Conservation (phyloP, 129 eudicot species). For the Helianthus tuberosus region DNA sequence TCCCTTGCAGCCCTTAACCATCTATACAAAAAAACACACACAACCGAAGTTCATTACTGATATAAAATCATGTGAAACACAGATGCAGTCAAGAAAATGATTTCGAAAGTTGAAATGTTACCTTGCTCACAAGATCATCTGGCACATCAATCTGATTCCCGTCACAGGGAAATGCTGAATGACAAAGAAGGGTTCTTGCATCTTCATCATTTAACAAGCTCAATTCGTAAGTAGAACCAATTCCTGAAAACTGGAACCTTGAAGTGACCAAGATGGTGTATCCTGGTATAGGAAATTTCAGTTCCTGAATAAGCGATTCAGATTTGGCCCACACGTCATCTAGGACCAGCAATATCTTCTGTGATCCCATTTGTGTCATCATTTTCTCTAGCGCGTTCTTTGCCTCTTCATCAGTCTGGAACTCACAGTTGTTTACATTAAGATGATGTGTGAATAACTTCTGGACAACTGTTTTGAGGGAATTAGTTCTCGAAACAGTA, state of each 20-base stretch:
- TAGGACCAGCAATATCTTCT: slow-evolving; percentile 46
- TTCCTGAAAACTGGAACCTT: slow-evolving; percentile 37
- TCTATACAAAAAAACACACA: background rate
- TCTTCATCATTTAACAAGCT: slow-evolving; percentile 36
- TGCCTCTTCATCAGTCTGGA: slow-evolving; percentile 55
- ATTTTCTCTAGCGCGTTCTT: slow-evolving; percentile 30
- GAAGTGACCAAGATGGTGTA: slow-evolving; percentile 56
- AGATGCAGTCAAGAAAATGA: background rate
- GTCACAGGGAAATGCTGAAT: slow-evolving; percentile 40
- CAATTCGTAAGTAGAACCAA: slow-evolving; percentile 35
- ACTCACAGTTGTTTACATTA: background rate
- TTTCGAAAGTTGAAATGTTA: slow-evolving; percentile 2
- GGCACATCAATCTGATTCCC: slow-evolving; percentile 18
- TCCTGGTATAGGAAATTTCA: slow-evolving; percentile 26
- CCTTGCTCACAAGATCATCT: slow-evolving; percentile 49
- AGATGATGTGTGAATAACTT: slow-evolving; percentile 30
- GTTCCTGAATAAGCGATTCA: slow-evolving; percentile 37
- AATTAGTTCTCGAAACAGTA: slow-evolving; percentile 41
- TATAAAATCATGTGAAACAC: background rate
- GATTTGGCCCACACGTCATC: slow-evolving; percentile 54
- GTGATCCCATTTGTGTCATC: slow-evolving; percentile 21
- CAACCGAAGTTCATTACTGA: too few species aligned
- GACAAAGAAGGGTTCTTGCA: slow-evolving; percentile 45
- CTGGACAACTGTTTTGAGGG: slow-evolving; percentile 29
- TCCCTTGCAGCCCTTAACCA: slow-evolving; percentile 39